Evolutionary conservation across 345 rosid species (phyloP).

Genomic region (Camelina neglecta): DNA sequence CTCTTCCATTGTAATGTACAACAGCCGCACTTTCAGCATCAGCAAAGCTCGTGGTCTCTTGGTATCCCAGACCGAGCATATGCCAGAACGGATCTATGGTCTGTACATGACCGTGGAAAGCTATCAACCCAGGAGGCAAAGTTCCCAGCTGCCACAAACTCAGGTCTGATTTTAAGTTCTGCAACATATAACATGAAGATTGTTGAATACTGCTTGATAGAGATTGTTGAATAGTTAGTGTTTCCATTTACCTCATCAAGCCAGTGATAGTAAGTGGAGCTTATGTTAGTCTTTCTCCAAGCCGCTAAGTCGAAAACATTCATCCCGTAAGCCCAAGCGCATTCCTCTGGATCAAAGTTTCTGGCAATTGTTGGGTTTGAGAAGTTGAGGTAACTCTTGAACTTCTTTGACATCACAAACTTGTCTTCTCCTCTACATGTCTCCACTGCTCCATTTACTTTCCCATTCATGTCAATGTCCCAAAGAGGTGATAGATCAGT

Average conservation of each 20-base stretch:
- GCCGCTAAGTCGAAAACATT: slow-evolving; percentile 85
- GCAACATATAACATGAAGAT: slow-evolving; percentile 41
- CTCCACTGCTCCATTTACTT: slow-evolving; percentile 94
- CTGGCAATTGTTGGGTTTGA: slow-evolving; percentile 72
- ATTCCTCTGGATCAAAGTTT: slow-evolving; percentile 74
- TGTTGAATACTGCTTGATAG: slow-evolving; percentile 1
- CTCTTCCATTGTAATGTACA: slow-evolving; percentile 94
- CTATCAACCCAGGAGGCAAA: slow-evolving; percentile 88
- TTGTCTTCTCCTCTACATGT: slow-evolving; percentile 84
- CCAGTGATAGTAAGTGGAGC: slow-evolving; percentile 89
- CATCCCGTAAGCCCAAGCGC: slow-evolving; percentile 99
- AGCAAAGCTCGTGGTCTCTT: slow-evolving; percentile 67
- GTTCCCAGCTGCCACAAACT: slow-evolving; percentile 99
- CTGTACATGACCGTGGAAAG: slow-evolving; percentile 90
- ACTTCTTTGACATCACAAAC: slow-evolving; percentile 83
- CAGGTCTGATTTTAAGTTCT: slow-evolving; percentile 93
- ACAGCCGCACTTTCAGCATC: slow-evolving; percentile 84
- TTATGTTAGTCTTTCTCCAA: slow-evolving; percentile 93
- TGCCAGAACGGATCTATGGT: slow-evolving; percentile 96
- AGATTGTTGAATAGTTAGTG: not conserved
- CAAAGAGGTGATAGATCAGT: slow-evolving; percentile 91
- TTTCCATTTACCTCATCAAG: slow-evolving; percentile 70
- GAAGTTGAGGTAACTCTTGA: slow-evolving; percentile 90
- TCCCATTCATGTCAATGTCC: slow-evolving; percentile 91
- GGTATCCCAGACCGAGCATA: slow-evolving; percentile 96